phyloP scores from a whole-genome alignment of 805 yeast species.

The Pichia occidentalis region DNA sequence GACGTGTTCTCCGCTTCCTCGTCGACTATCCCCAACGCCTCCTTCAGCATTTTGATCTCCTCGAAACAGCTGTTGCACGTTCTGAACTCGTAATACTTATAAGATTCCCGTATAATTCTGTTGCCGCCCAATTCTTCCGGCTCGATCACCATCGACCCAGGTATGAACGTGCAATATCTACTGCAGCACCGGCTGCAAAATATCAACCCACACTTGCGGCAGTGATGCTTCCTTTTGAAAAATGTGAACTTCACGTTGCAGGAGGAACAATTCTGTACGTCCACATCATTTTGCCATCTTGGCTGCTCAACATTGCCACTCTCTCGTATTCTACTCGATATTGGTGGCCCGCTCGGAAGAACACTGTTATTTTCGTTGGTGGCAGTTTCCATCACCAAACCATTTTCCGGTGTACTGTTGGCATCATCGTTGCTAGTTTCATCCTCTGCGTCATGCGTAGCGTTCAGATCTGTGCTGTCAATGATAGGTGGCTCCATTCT shows the following conservation, averaged over 20 bases:
- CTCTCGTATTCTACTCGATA: neutral
- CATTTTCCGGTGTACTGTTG: too few species aligned
- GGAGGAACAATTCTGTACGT: slow-evolving; percentile 43
- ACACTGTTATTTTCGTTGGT: too few species aligned
- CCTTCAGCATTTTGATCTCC: slow-evolving; percentile 47
- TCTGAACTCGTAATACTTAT: slow-evolving; percentile 52
- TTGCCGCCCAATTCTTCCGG: slow-evolving; percentile 12
- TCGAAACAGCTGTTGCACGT: slow-evolving; percentile 71
- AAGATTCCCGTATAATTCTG: slow-evolving; percentile 12
- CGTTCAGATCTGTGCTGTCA: too few species aligned
- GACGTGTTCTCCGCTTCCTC: slow-evolving; percentile 1
- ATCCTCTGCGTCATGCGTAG: too few species aligned
- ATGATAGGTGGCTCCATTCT: too few species aligned
- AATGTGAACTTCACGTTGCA: slow-evolving; percentile 51
- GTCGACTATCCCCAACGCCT: slow-evolving; percentile 30
- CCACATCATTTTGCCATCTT: slow-evolving; percentile 63
- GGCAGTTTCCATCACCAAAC: too few species aligned
- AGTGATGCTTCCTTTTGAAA: slow-evolving; percentile 74
- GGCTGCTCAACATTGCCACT: slow-evolving; percentile 25
- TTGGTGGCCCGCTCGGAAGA: too few species aligned
- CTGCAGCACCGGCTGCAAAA: slow-evolving; percentile 67
- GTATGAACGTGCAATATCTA: slow-evolving; percentile 45
- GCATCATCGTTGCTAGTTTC: too few species aligned
- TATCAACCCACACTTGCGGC: slow-evolving; percentile 73
- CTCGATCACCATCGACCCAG: slow-evolving; percentile 55